A percentile compares a stretch with the other conserved stretches of the same genome.
These are phyloP conservation scores for Nakaseomyces sp. DNA, from an alignment of 1,139 yeast genomes.

Conservation along the genomic window DNA sequence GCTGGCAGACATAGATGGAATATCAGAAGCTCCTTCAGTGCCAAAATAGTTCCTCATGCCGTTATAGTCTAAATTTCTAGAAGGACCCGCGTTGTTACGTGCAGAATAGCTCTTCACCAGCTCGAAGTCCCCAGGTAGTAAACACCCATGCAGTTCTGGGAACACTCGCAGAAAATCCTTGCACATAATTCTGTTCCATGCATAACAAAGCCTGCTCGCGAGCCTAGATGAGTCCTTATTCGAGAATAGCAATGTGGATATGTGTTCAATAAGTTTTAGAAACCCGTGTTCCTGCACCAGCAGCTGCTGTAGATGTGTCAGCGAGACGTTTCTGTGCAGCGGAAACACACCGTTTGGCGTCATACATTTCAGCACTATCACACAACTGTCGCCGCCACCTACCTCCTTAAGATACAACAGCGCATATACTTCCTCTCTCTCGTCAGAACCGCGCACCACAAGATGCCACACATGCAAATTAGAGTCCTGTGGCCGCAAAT, in stretches of 20 bases:
- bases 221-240: neutral
- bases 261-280: conserved; percentile 17
- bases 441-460: conserved; percentile 14
- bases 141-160: conserved; percentile 23
- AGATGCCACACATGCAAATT: conserved; percentile 29
- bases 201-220: conserved; percentile 11
- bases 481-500: conserved; percentile 28
- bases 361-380: conserved; percentile 22
- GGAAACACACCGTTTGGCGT: conserved; percentile 27
- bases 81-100: neutral
- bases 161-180: conserved; percentile 24
- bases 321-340: conserved; percentile 22
- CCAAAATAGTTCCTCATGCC: neutral
- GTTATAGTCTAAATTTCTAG: neutral
- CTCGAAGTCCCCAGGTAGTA: conserved; percentile 22
- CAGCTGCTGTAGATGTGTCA: conserved; percentile 19
- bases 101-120: conserved; percentile 12
- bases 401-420: conserved; percentile 17
- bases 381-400: conserved; percentile 14
- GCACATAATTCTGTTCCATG: conserved; percentile 29
- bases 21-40: neutral
- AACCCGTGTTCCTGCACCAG: conserved; percentile 19
- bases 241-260: conserved; percentile 17
- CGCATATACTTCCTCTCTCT: conserved; percentile 20
- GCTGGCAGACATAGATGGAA: neutral